phyloP scores from a whole-genome alignment of 2,329 filamentous ascomycete species.

The Hortaea sp. region DNA sequence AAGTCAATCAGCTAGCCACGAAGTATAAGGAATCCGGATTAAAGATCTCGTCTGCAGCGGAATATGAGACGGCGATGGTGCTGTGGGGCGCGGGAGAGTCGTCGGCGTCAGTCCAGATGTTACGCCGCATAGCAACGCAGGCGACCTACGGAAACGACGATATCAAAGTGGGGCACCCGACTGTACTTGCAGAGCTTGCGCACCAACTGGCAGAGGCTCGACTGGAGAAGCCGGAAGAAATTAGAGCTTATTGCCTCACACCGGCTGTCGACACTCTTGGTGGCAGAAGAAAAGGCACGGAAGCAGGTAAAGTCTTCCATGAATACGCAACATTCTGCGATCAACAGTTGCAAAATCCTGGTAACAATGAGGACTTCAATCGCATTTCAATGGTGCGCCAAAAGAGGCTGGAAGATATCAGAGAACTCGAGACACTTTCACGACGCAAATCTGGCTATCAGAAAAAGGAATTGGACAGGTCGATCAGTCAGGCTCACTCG shows the following conservation, averaged over 20 bases:
- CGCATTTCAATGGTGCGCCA: conserved; percentile 70
- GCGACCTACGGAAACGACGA: conserved; percentile 56
- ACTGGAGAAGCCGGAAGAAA: conserved; percentile 80
- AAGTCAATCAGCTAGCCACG: conserved; percentile 65
- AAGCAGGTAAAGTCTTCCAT: conserved; percentile 82
- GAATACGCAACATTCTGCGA: conserved; percentile 95
- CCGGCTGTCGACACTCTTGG: conserved; percentile 75
- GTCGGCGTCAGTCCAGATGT: conserved; percentile 76
- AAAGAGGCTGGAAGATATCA: conserved; percentile 71
- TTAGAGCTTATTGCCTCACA: conserved; percentile 76
- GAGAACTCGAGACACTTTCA: conserved; percentile 56
- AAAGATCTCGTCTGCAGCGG: conserved; percentile 64
- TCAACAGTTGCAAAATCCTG: conserved; percentile 78
- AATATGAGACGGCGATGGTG: conserved; percentile 76
- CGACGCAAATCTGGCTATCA: conserved; percentile 35
- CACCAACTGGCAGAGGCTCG: conserved; percentile 82
- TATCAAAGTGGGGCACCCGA: conserved; percentile 62
- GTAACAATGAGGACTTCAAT: conserved; percentile 72
- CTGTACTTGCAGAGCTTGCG: conserved; percentile 77
- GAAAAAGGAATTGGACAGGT: conserved; percentile 45
- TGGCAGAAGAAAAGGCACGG: conserved; percentile 54
- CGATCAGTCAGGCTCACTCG: conserved; percentile 63
- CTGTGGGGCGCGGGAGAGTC: conserved; percentile 93
- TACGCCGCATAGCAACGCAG: conserved; percentile 60
- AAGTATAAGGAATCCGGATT: conserved; percentile 62